A percentile compares a stretch with the other conserved stretches of the same genome.
Evolutionary conservation across 192 early-diverging fungal species (phyloP).

Genomic region (Coemansia interrupta): DNA sequence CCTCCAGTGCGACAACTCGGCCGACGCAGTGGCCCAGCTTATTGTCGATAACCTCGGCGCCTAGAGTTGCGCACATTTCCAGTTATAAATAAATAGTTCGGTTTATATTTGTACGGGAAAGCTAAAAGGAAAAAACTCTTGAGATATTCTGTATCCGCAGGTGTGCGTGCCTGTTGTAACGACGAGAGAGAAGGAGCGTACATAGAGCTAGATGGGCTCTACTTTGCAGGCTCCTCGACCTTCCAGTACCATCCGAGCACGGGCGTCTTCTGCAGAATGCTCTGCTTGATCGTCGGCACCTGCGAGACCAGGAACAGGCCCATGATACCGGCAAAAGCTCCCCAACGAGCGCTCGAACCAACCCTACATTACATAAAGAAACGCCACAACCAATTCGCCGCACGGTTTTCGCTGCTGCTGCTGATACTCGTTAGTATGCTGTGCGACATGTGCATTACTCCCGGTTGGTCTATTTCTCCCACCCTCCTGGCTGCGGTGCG

Average conservation of each 20-base stretch:
- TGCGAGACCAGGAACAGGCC: constrained; percentile 46
- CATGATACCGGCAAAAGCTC: constrained; percentile 34
- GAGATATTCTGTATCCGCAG: background rate
- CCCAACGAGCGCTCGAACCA: constrained; percentile 44
- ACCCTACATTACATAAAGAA: constrained; percentile 32
- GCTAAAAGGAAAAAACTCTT: background rate
- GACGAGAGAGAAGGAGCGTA: no score
- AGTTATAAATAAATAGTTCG: background rate
- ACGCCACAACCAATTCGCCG: no score
- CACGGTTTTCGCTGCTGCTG: no score
- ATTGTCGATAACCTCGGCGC: constrained; percentile 16
- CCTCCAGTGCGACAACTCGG: constrained; percentile 44
- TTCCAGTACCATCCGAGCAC: constrained; percentile 54
- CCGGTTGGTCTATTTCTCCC: background rate
- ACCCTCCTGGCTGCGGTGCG: no score
- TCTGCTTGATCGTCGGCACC: constrained; percentile 39
- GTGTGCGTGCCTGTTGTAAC: no score
- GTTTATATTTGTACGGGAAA: background rate
- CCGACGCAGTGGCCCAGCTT: constrained; percentile 40
- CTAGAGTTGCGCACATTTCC: no score
- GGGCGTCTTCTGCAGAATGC: constrained; percentile 41
- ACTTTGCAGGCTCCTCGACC: constrained; percentile 40
- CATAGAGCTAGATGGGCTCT: no score
- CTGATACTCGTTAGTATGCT: background rate
- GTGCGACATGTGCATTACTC: no score